Evolutionary conservation across 371 early-diverging fungal species (phyloP).

Genomic region (Mucor piriformis): DNA sequence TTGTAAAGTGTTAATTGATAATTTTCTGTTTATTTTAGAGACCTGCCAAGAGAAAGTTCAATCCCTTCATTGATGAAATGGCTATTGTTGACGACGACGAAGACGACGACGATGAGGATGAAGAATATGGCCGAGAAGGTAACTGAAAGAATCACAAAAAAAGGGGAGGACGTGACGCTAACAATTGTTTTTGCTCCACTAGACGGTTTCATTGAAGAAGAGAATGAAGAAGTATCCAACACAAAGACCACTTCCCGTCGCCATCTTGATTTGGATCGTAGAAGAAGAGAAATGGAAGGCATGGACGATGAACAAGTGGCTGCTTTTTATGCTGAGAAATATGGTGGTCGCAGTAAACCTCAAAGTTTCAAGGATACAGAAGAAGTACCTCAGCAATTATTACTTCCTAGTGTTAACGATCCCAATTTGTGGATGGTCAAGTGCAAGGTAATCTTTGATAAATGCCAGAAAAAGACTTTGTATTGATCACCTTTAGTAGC

Average conservation of each 20-base stretch:
- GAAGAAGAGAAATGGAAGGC: slow-evolving; percentile 67
- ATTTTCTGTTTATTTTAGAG: slow-evolving; percentile 23
- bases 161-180: slow-evolving; percentile 1
- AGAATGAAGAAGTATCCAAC: slow-evolving; percentile 65
- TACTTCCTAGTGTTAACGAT: slow-evolving; percentile 87
- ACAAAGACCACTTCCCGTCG: slow-evolving; percentile 55
- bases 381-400: slow-evolving; percentile 76
- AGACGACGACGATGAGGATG: slow-evolving; percentile 65
- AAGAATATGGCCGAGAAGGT: slow-evolving; percentile 72
- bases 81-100: slow-evolving; percentile 69
- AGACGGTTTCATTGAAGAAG: slow-evolving; percentile 77
- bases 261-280: slow-evolving; percentile 70
- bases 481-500: slow-evolving; percentile 31
- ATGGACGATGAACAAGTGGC: slow-evolving; percentile 88
- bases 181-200: slow-evolving; percentile 4
- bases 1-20: too few relatives aligned
- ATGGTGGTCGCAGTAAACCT: slow-evolving; percentile 64
- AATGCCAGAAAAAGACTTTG: not conserved
- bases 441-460: slow-evolving; percentile 64
- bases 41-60: slow-evolving; percentile 49
- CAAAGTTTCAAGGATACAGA: slow-evolving; percentile 66
- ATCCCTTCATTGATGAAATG: slow-evolving; percentile 63
- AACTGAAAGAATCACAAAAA: not conserved
- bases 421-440: slow-evolving; percentile 95
- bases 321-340: slow-evolving; percentile 75